Conservation (phyloP, 192 early-diverging fungal genomes). For the Pilaira anomala region DNA sequence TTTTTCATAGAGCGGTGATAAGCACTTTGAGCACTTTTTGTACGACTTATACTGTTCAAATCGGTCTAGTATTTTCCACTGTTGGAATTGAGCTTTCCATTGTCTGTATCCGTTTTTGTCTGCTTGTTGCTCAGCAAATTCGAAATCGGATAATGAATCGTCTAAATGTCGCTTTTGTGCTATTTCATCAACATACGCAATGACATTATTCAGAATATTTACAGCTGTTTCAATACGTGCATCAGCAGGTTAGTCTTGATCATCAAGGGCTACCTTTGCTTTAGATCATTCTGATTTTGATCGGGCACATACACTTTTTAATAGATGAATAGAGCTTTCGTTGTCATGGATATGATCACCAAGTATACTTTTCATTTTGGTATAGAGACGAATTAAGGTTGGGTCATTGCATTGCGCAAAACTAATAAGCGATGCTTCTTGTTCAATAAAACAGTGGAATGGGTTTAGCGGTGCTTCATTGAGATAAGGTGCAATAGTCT, state of each 20-base stretch:
- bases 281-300: constrained; percentile 6
- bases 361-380: constrained; percentile 13
- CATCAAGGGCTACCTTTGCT: constrained; percentile 4
- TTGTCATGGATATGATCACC: constrained; percentile 7
- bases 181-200: constrained; percentile 9
- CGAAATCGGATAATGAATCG: constrained; percentile 1
- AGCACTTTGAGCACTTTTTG: constrained; percentile 12
- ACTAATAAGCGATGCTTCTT: background rate
- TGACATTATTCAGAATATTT: constrained; percentile 9
- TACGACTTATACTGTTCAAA: constrained; percentile 11
- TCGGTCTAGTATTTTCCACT: constrained; percentile 5
- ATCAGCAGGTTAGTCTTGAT: constrained; percentile 3
- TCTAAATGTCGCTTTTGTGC: constrained; percentile 14
- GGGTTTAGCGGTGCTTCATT: constrained; percentile 5
- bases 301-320: constrained; percentile 5
- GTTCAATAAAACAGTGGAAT: constrained; percentile 8
- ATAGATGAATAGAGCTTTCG: constrained; percentile 9
- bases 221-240: constrained; percentile 3
- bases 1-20: constrained; percentile 6
- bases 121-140: no score
- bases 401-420: background rate
- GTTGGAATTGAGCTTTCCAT: constrained; percentile 12
- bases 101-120: constrained; percentile 4
- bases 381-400: constrained; percentile 8
- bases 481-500: constrained; percentile 13